phyloP scores from a whole-genome alignment of 306 rosid species.

The Prunus mume region DNA sequence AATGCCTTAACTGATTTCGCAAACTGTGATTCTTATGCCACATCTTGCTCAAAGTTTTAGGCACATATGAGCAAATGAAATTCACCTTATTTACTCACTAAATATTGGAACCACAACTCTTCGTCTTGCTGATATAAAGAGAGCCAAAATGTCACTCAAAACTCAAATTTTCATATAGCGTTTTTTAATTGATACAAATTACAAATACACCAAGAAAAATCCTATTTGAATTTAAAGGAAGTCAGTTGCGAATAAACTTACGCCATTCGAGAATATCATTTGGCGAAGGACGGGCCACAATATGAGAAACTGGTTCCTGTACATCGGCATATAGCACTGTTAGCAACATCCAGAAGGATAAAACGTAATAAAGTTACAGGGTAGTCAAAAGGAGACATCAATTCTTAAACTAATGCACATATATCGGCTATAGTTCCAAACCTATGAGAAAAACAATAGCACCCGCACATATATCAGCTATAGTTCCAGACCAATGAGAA shows the following conservation, averaged over 20 bases:
- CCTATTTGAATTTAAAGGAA: not conserved
- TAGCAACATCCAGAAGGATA: constrained; percentile 21
- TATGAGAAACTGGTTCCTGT: constrained; percentile 98
- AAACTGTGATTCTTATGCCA: not conserved
- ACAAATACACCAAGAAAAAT: not conserved
- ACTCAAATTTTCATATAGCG: not conserved
- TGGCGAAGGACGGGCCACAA: constrained; percentile 89
- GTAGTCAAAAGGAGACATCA: not conserved
- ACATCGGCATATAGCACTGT: constrained; percentile 22
- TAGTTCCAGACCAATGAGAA: not conserved
- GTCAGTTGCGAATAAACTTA: constrained; percentile 46
- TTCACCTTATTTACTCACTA: not conserved
- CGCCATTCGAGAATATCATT: constrained; percentile 99
- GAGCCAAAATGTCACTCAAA: not conserved
- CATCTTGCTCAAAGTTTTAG: not conserved
- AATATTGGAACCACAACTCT: not conserved
- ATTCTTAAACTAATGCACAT: not conserved
- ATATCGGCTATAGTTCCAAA: constrained; percentile 7
- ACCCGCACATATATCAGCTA: not conserved
- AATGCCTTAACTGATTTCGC: not conserved
- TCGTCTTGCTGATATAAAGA: not conserved
- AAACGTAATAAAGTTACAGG: not conserved
- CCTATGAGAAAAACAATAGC: not conserved
- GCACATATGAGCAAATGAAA: too few relatives aligned
- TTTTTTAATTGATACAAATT: too few relatives aligned